Percentiles rank a stretch among this genome's conserved stretches.
phyloP scores from a whole-genome alignment of 345 rosid species.

The Dipteronia sinensis region DNA sequence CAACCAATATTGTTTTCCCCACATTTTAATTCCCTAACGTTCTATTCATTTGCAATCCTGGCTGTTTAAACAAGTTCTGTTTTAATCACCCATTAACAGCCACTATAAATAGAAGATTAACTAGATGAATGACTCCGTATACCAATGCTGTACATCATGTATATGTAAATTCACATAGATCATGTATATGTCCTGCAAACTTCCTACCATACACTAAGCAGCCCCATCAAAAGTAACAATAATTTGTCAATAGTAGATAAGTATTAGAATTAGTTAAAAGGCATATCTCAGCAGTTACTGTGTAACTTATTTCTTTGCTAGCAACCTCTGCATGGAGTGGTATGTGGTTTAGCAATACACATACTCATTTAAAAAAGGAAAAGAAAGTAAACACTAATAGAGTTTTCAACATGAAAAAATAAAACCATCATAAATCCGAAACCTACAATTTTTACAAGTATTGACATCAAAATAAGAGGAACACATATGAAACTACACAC shows the following conservation, averaged over 20 bases:
- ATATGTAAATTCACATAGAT: background rate
- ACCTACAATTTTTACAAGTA: too few relatives aligned
- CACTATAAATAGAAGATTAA: background rate
- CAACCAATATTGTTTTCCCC: background rate
- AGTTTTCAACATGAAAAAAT: too few relatives aligned
- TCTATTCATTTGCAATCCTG: background rate
- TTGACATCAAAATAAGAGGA: background rate
- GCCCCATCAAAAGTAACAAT: background rate
- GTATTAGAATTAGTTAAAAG: slow-evolving; percentile 6
- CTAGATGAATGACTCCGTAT: background rate
- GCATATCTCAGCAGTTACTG: slow-evolving; percentile 42
- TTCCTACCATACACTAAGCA: background rate
- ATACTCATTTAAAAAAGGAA: background rate
- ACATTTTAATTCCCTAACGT: background rate
- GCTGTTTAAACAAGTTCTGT: background rate
- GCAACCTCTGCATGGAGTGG: slow-evolving; percentile 31
- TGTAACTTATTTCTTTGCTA: slow-evolving; percentile 41
- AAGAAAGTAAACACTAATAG: background rate
- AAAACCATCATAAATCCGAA: too few relatives aligned
- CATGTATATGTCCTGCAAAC: background rate
- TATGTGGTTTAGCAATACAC: background rate
- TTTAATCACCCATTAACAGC: background rate
- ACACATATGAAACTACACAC: background rate
- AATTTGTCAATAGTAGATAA: background rate
- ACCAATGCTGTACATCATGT: background rate